phyloP scores from a whole-genome alignment of 1,284 basidiomycete species.

The Melampsora larici-populina region DNA sequence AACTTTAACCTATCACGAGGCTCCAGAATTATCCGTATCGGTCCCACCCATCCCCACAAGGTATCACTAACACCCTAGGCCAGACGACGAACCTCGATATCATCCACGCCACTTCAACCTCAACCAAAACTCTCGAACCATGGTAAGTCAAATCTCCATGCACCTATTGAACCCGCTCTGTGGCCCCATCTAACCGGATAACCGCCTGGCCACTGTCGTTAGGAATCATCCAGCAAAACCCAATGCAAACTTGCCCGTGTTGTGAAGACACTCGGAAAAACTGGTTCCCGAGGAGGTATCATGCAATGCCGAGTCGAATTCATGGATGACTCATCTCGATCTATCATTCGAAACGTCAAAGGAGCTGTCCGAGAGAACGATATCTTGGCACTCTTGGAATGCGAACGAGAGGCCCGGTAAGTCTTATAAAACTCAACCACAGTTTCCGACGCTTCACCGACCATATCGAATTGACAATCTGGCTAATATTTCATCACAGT shows the following conservation, averaged over 20 bases:
- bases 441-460: not conserved
- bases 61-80: no score
- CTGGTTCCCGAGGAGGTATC: conserved; percentile 98
- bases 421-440: conserved; percentile 54
- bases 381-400: conserved; percentile 95
- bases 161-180: no score
- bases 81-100: no score
- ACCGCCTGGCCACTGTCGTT: not conserved
- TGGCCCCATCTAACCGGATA: no score
- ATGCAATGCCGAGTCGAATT: conserved; percentile 99
- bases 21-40: no score
- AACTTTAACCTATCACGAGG: no score
- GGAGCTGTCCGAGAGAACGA: conserved; percentile 95
- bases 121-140: no score
- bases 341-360: conserved; percentile 99
- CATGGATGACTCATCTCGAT: conserved; percentile 93
- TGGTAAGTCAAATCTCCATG: no score
- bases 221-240: conserved; percentile 34
- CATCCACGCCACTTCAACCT: no score
- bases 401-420: conserved; percentile 98
- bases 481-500: not conserved
- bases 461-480: not conserved
- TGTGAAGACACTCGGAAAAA: conserved; percentile 87
- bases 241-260: conserved; percentile 48
- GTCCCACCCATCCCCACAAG: no score